A percentile compares a stretch with the other conserved stretches of the same genome.
phyloP scores from a whole-genome alignment of 306 rosid species.

The Mimosa bimucronata region DNA sequence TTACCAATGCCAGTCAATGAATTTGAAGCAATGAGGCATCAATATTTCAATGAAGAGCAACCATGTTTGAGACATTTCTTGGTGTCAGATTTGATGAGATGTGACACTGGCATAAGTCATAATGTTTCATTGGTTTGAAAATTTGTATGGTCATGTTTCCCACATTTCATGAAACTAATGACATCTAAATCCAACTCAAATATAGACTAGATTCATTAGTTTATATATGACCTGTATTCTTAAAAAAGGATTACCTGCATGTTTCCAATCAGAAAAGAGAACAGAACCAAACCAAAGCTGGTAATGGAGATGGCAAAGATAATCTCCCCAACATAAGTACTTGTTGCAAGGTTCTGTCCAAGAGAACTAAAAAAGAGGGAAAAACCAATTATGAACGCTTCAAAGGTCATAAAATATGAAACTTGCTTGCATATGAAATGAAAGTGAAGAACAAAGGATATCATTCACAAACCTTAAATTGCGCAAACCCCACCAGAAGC shows the following conservation, averaged over 20 bases:
- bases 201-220: neutral
- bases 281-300: conserved; percentile 72
- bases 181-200: neutral
- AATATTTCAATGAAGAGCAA: neutral
- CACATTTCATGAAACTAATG: neutral
- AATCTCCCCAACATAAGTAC: conserved; percentile 68
- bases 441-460: conserved; percentile 12
- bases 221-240: conserved; percentile 22
- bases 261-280: conserved; percentile 80
- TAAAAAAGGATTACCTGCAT: conserved; percentile 69
- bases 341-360: conserved; percentile 74
- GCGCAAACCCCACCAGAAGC: conserved; percentile 97
- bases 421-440: conserved; percentile 15
- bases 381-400: conserved; percentile 15
- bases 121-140: neutral
- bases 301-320: conserved; percentile 67
- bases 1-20: neutral
- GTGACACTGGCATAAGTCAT: neutral
- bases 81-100: neutral
- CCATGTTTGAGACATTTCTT: neutral
- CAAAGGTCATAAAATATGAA: conserved; percentile 7
- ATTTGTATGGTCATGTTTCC: neutral
- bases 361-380: conserved; percentile 56
- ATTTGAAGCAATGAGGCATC: neutral
- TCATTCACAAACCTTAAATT: conserved; percentile 60